phyloP scores from a whole-genome alignment of 164 flowering plant species.

The Tinospora cordifolia region DNA sequence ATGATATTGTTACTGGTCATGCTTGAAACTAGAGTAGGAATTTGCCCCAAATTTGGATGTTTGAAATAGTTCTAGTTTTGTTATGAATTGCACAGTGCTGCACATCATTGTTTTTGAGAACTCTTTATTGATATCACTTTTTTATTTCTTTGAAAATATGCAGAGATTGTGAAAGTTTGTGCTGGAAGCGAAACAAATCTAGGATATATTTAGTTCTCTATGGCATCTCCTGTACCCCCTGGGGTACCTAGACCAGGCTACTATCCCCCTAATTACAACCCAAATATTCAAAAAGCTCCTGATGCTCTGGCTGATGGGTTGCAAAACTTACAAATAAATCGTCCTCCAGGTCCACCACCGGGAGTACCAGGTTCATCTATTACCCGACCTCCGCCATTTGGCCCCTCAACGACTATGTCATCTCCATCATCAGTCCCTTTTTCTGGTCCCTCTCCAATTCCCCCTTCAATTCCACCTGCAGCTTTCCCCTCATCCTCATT shows the following conservation, averaged over 20 bases:
- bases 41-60: too few relatives aligned
- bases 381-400: constrained; percentile 45
- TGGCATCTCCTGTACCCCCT: constrained; percentile 65
- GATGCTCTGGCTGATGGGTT: constrained; percentile 46
- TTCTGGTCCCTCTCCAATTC: constrained; percentile 11
- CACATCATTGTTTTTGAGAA: too few relatives aligned
- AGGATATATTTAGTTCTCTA: constrained; percentile 17
- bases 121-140: too few relatives aligned
- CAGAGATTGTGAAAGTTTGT: too few relatives aligned
- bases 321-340: constrained; percentile 56
- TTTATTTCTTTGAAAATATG: too few relatives aligned
- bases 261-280: constrained; percentile 51
- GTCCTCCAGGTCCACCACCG: constrained; percentile 27
- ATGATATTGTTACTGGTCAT: too few relatives aligned
- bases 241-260: constrained; percentile 59
- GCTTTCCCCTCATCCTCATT: constrained; percentile 19
- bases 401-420: constrained; percentile 27
- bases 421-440: constrained; percentile 11
- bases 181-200: too few relatives aligned
- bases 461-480: constrained; percentile 17
- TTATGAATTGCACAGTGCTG: too few relatives aligned
- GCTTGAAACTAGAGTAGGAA: too few relatives aligned
- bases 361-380: constrained; percentile 33
- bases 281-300: constrained; percentile 36
- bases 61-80: too few relatives aligned